These are phyloP conservation scores for Blastocladiella britannica DNA, from an alignment of 192 early-diverging fungal species.

Conservation along the genomic window DNA sequence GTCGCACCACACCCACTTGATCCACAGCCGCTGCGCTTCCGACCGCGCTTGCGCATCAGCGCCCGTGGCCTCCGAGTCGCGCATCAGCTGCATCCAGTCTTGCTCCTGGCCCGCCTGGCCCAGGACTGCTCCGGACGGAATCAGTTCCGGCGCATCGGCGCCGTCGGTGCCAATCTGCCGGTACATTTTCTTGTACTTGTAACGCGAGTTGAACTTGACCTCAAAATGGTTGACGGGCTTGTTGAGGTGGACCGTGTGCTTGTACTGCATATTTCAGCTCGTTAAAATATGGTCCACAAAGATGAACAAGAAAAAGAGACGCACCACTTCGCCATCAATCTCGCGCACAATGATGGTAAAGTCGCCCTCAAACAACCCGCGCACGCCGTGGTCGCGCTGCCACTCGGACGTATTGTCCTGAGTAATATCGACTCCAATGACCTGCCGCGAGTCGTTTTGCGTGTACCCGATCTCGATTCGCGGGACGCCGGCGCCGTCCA, in stretches of 20 bases:
- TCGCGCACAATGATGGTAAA: conserved; percentile 17
- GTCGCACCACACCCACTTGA: conserved; percentile 74
- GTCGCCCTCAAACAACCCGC: conserved; percentile 28
- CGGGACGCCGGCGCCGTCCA: neutral
- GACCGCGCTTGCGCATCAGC: conserved; percentile 2
- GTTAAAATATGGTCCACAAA: neutral
- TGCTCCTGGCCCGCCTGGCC: neutral
- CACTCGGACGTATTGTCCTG: conserved; percentile 41
- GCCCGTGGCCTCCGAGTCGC: neutral
- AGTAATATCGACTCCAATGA: conserved; percentile 68
- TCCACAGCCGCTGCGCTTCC: conserved; percentile 61
- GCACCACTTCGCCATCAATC: neutral
- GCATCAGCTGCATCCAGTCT: neutral
- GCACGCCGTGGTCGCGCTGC: conserved; percentile 15
- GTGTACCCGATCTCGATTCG: neutral
- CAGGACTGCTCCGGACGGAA: conserved; percentile 8
- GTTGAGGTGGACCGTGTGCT: conserved; percentile 64
- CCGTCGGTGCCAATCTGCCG: conserved; percentile 23
- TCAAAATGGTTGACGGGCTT: conserved; percentile 54
- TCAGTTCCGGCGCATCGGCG: conserved; percentile 16
- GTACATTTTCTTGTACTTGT: conserved; percentile 50
- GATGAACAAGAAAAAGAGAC: neutral
- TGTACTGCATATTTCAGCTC: conserved; percentile 19
- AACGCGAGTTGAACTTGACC: conserved; percentile 91
- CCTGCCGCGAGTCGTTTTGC: conserved; percentile 23